Conservation (phyloP, 2,329 filamentous ascomycete genomes). For the Trichoderma arundinaceum region DNA sequence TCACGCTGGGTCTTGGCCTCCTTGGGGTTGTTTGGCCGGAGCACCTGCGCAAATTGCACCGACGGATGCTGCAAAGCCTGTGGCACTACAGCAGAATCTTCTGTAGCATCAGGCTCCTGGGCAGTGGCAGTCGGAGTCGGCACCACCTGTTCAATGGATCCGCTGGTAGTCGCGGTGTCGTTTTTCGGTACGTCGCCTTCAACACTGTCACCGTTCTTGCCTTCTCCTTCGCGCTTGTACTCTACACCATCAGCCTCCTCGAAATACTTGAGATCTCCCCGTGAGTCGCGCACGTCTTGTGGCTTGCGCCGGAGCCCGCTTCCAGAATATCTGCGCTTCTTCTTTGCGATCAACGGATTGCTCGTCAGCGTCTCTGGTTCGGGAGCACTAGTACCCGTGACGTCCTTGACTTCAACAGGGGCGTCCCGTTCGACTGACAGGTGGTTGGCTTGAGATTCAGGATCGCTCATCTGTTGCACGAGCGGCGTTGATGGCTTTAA, state of each 20-base stretch:
- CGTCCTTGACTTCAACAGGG: constrained; percentile 54
- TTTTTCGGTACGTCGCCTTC: constrained; percentile 5
- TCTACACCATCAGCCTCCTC: constrained; percentile 87
- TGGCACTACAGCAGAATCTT: constrained; percentile 39
- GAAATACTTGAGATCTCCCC: constrained; percentile 85
- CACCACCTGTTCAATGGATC: not conserved
- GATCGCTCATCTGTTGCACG: constrained; percentile 39
- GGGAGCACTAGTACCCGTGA: constrained; percentile 68
- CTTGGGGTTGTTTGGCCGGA: constrained; percentile 74
- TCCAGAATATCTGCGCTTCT: constrained; percentile 81
- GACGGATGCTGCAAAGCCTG: constrained; percentile 49
- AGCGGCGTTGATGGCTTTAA: constrained; percentile 20
- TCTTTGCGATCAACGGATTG: constrained; percentile 49
- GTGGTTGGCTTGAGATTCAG: constrained; percentile 40
- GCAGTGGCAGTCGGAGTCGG: not conserved
- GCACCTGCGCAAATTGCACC: constrained; percentile 50
- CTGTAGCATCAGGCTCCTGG: constrained; percentile 44
- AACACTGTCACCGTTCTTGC: not conserved
- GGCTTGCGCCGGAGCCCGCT: constrained; percentile 79
- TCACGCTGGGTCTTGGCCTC: constrained; percentile 70
- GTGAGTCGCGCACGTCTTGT: constrained; percentile 69
- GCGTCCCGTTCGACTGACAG: constrained; percentile 45
- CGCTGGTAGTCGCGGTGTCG: not conserved
- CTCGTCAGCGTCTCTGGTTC: constrained; percentile 62
- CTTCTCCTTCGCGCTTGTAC: constrained; percentile 63